phyloP scores from a whole-genome alignment of 495 filamentous ascomycete genomes.

The Niebla homalea region DNA sequence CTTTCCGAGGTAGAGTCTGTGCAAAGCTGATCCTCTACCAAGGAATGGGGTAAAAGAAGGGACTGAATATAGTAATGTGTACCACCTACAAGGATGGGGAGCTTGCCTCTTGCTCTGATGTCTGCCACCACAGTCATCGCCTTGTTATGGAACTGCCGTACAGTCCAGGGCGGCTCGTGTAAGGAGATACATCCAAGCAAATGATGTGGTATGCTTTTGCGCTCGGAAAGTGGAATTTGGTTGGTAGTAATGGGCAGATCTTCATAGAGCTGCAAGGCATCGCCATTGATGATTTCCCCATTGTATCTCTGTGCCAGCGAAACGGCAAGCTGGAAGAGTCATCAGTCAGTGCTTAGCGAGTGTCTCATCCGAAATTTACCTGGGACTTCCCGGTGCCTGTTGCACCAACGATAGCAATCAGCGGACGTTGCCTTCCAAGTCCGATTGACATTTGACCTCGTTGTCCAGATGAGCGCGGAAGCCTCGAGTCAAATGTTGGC shows the following conservation, averaged over 20 bases:
- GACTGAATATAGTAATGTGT: conserved; percentile 90
- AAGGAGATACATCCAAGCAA: conserved; percentile 64
- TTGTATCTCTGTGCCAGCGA: conserved; percentile 71
- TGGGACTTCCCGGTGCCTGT: conserved; percentile 98
- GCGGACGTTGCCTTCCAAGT: conserved; percentile 27
- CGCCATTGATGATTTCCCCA: conserved; percentile 94
- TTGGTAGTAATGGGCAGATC: conserved; percentile 94
- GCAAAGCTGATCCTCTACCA: conserved; percentile 33
- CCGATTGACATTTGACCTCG: conserved; percentile 1
- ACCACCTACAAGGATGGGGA: conserved; percentile 87
- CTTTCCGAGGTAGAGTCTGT: conserved; percentile 13
- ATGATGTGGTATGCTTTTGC: conserved; percentile 77
- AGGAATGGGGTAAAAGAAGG: conserved; percentile 59
- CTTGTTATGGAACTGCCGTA: conserved; percentile 57
- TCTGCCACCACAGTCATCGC: conserved; percentile 59
- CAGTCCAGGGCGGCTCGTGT: conserved; percentile 66
- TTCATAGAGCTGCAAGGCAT: conserved; percentile 97
- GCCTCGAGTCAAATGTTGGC: not conserved
- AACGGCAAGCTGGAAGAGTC: conserved; percentile 63
- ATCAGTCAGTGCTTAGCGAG: not conserved
- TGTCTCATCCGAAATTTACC: conserved; percentile 34
- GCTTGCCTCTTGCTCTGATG: conserved; percentile 58
- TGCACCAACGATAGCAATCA: conserved; percentile 78
- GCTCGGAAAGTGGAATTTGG: conserved; percentile 64
- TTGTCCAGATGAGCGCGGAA: not conserved